Evolutionary conservation across 208 protist genomes (phyloP).

Genomic region (Tritrichomonas foetus): DNA sequence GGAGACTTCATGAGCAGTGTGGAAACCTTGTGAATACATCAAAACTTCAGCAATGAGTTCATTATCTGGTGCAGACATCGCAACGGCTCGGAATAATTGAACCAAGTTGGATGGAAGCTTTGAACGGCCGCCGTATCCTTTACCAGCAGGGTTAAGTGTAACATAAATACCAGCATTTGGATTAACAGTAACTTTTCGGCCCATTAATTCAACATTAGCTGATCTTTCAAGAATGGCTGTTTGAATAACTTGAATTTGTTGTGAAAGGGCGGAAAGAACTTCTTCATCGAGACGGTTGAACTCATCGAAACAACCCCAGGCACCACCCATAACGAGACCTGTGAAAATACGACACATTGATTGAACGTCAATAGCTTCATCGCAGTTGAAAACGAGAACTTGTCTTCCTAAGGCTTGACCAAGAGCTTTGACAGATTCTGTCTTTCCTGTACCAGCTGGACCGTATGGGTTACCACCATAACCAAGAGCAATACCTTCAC

Average conservation of each 20-base stretch:
- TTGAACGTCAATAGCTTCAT: slow-evolving; percentile 96
- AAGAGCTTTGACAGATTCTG: slow-evolving; percentile 94
- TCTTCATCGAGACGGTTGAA: slow-evolving; percentile 97
- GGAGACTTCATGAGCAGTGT: slow-evolving; percentile 77
- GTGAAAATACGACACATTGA: slow-evolving; percentile 96
- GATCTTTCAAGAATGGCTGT: slow-evolving; percentile 78
- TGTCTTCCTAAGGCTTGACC: slow-evolving; percentile 89
- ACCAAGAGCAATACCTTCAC: slow-evolving; percentile 89
- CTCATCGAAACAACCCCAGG: slow-evolving; percentile 98
- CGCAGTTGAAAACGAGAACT: slow-evolving; percentile 97
- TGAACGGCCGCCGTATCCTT: slow-evolving; percentile 90
- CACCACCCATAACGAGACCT: slow-evolving; percentile 93
- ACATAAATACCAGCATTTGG: slow-evolving; percentile 93
- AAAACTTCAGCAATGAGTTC: slow-evolving; percentile 92
- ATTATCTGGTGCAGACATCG: slow-evolving; percentile 94
- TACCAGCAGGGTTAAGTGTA: slow-evolving; percentile 93
- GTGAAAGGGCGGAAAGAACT: slow-evolving; percentile 90
- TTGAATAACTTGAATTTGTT: slow-evolving; percentile 97
- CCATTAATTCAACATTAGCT: slow-evolving; percentile 76
- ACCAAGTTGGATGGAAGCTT: slow-evolving; percentile 97
- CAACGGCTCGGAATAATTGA: slow-evolving; percentile 91
- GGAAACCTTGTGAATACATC: slow-evolving; percentile 89
- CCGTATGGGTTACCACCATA: slow-evolving; percentile 97
- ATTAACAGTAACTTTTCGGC: slow-evolving; percentile 65
- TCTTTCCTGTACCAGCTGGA: slow-evolving; percentile 95